Percentiles rank a stretch among this genome's conserved stretches.
phyloP scores from a whole-genome alignment of 805 yeast genomes.

The Ogataea angusta region DNA sequence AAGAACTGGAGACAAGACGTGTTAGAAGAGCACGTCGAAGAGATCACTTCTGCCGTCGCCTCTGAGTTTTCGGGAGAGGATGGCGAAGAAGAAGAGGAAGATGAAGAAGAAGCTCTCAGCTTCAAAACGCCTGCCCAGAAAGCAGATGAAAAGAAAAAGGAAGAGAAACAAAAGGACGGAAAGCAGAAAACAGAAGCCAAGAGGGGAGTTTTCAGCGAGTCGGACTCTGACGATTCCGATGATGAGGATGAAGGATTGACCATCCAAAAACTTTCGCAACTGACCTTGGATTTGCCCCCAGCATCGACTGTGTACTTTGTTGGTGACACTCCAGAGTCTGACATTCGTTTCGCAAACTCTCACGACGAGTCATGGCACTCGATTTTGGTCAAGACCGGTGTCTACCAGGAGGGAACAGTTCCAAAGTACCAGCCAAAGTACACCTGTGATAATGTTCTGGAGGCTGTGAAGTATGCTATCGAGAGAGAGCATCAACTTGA shows the following conservation, averaged over 20 bases:
- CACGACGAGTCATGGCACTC: constrained; percentile 85
- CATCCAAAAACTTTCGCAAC: constrained; percentile 42
- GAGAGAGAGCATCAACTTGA: constrained; percentile 76
- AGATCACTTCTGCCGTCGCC: constrained; percentile 21
- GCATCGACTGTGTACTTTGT: constrained; percentile 85
- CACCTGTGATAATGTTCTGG: constrained; percentile 68
- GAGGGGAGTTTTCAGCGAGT: constrained; percentile 25
- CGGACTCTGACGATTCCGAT: constrained; percentile 31
- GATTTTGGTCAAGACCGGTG: constrained; percentile 83
- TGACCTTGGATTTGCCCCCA: constrained; percentile 63
- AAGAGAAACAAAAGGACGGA: neutral
- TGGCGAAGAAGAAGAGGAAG: constrained; percentile 15
- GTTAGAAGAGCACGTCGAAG: constrained; percentile 68
- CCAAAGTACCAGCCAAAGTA: constrained; percentile 81
- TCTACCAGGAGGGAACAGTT: constrained; percentile 72
- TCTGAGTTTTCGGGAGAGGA: constrained; percentile 18
- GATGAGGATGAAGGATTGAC: constrained; percentile 41
- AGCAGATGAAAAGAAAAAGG: no score
- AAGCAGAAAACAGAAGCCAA: constrained; percentile 2
- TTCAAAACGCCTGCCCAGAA: constrained; percentile 14
- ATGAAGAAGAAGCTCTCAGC: constrained; percentile 11
- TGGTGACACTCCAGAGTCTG: constrained; percentile 89
- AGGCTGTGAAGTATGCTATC: constrained; percentile 79
- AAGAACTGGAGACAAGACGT: constrained; percentile 76
- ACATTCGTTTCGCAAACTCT: constrained; percentile 81